These are phyloP conservation scores for Sporothrix phasma DNA, from an alignment of 2,329 filamentous ascomycete species.

Conservation along the genomic window DNA sequence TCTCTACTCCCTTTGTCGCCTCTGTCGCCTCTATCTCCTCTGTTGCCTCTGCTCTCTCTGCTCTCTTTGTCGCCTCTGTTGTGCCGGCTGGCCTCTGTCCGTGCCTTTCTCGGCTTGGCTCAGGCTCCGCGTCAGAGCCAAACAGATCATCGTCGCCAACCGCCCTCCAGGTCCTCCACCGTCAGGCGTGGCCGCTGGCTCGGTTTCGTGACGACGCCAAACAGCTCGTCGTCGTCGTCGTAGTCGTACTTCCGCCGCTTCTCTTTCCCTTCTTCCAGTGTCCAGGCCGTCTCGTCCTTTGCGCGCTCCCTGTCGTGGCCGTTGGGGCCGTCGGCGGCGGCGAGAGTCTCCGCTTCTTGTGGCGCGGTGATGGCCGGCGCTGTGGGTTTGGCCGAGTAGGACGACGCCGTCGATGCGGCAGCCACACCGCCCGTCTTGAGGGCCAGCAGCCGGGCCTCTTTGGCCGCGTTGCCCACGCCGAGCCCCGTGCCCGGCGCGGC, in stretches of 20 bases:
- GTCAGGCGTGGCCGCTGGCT: conserved; percentile 15
- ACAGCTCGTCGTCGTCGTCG: conserved; percentile 14
- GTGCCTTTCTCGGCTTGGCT: background rate
- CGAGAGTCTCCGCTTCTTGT: conserved; percentile 21
- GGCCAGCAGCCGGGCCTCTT: conserved; percentile 29
- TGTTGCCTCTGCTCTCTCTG: no score
- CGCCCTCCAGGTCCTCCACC: conserved; percentile 13
- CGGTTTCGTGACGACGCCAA: conserved; percentile 13
- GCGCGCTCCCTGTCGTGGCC: no score
- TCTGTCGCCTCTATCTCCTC: no score
- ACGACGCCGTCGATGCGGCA: background rate
- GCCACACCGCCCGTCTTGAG: conserved; percentile 23
- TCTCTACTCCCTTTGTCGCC: no score
- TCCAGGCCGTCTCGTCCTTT: no score
- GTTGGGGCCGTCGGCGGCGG: background rate
- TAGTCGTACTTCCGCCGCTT: conserved; percentile 9
- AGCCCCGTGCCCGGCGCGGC: conserved; percentile 15
- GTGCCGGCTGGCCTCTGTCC: background rate
- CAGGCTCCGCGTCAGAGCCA: background rate
- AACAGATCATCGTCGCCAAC: background rate
- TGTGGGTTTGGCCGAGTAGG: background rate
- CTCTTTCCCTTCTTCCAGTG: background rate
- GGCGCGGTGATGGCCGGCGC: background rate
- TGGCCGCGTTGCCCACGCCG: conserved; percentile 12
- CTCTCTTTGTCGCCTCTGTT: no score